These are phyloP conservation scores for Cutaneotrichosporon cyanovorans DNA, from an alignment of 1,284 basidiomycete species.

Conservation along the genomic window DNA sequence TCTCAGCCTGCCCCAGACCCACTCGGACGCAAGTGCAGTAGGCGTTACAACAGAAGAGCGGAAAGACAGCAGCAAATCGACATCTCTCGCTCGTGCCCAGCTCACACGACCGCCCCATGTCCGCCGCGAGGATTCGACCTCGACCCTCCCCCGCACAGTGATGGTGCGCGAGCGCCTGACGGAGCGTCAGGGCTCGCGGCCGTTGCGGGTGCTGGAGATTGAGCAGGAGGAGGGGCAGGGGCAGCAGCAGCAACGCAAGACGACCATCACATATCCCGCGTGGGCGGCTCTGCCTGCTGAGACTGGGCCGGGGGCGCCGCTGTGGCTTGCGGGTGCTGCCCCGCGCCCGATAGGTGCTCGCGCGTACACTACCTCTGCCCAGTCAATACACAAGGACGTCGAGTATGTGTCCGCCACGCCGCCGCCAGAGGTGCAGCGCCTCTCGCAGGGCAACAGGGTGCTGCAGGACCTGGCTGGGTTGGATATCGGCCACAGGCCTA, in stretches of 20 bases:
- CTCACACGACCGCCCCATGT: constrained; percentile 9
- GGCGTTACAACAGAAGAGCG: constrained; percentile 23
- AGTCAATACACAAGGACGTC: neutral
- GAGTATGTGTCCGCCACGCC: constrained; percentile 8
- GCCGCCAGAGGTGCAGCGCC: constrained; percentile 9
- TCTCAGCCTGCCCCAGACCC: constrained; percentile 29
- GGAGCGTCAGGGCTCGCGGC: constrained; percentile 21
- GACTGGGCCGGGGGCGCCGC: constrained; percentile 10
- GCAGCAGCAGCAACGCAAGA: neutral
- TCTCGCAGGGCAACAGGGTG: constrained; percentile 30
- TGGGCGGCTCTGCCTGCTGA: constrained; percentile 14
- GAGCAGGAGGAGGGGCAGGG: constrained; percentile 6
- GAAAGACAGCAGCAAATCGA: constrained; percentile 5
- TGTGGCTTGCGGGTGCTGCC: constrained; percentile 13
- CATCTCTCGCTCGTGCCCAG: constrained; percentile 13
- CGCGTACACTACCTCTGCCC: constrained; percentile 21
- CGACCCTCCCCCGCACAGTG: constrained; percentile 6
- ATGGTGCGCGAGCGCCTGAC: constrained; percentile 10
- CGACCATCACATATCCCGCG: constrained; percentile 13
- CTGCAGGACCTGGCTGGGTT: constrained; percentile 40
- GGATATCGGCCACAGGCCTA: constrained; percentile 21
- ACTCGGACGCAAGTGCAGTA: constrained; percentile 24
- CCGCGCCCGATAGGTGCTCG: constrained; percentile 18
- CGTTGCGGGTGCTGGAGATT: constrained; percentile 21
- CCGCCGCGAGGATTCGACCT: constrained; percentile 6